A percentile compares a stretch with the other conserved stretches of the same genome.
phyloP scores from a whole-genome alignment of 1,284 basidiomycete genomes.

The Tilletia walkeri region DNA sequence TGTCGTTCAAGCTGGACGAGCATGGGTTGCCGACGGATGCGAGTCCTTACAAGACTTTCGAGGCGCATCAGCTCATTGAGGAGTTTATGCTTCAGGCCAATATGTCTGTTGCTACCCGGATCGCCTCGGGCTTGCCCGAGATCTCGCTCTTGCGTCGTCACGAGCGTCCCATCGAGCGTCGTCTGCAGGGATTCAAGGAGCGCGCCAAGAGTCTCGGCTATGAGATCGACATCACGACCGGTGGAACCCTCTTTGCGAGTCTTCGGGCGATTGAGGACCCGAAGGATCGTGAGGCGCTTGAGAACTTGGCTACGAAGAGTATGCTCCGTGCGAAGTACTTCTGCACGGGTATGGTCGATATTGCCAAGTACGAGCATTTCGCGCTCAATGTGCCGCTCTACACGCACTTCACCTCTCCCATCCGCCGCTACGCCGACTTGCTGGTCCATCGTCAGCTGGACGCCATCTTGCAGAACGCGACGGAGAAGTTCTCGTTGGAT shows the following conservation, averaged over 20 bases:
- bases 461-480: slow-evolving; percentile 61
- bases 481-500: slow-evolving; percentile 87
- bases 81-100: slow-evolving; percentile 97
- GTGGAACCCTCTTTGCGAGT: slow-evolving; percentile 79
- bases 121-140: slow-evolving; percentile 89
- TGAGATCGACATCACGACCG: slow-evolving; percentile 73
- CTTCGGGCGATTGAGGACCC: slow-evolving; percentile 66
- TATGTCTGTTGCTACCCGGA: slow-evolving; percentile 82
- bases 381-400: slow-evolving; percentile 87
- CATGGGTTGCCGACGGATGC: slow-evolving; percentile 81
- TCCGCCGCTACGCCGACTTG: slow-evolving; percentile 75
- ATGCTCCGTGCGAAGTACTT: slow-evolving; percentile 94
- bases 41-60: slow-evolving; percentile 65
- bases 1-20: slow-evolving; percentile 69
- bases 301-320: slow-evolving; percentile 79
- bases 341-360: slow-evolving; percentile 98
- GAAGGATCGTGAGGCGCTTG: slow-evolving; percentile 69
- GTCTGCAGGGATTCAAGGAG: slow-evolving; percentile 46
- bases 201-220: slow-evolving; percentile 75
- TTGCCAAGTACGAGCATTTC: slow-evolving; percentile 94
- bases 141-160: slow-evolving; percentile 91
- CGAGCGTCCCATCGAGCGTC: slow-evolving; percentile 82
- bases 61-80: slow-evolving; percentile 80
- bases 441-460: slow-evolving; percentile 96
- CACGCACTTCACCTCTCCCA: slow-evolving; percentile 81